Evolutionary conservation across 192 early-diverging fungal species (phyloP).

Genomic region (Radiomyces spectabilis): DNA sequence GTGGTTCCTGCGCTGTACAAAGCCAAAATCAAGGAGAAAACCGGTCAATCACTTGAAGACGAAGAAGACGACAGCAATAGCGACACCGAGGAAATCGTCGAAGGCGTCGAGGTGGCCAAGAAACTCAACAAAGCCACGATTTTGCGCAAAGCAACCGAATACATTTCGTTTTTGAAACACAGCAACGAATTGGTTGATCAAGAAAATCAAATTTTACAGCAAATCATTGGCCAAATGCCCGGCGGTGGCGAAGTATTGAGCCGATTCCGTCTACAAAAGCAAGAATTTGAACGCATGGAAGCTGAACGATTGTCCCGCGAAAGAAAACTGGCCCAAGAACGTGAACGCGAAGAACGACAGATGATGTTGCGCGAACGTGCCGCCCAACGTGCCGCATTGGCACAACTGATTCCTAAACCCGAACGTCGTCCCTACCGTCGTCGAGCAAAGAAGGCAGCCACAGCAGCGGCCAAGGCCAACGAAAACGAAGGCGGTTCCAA

Average conservation of each 20-base stretch:
- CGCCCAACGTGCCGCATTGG: conserved; percentile 21
- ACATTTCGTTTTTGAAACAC: conserved; percentile 60
- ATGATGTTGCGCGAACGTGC: conserved; percentile 11
- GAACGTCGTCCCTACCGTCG: no score
- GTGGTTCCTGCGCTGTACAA: conserved; percentile 78
- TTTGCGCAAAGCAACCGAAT: conserved; percentile 85
- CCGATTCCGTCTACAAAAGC: conserved; percentile 1
- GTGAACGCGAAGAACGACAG: conserved; percentile 8
- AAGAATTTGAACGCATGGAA: neutral
- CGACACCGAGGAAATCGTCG: conserved; percentile 36
- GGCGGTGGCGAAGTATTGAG: conserved; percentile 33
- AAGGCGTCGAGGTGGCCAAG: conserved; percentile 73
- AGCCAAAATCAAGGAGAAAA: conserved; percentile 44
- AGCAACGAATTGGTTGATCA: conserved; percentile 24
- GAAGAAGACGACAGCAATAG: conserved; percentile 54
- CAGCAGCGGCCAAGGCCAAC: no score
- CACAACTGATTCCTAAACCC: no score
- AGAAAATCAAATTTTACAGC: conserved; percentile 38
- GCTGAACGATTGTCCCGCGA: conserved; percentile 3
- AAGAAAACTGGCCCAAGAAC: conserved; percentile 2
- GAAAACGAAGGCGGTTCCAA: no score
- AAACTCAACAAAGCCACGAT: conserved; percentile 95
- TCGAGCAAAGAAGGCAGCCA: no score
- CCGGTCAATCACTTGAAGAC: conserved; percentile 28
- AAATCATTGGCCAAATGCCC: conserved; percentile 33